Conservation (phyloP, 202 grass and related monocot genomes). For the Eragrostis tef region DNA sequence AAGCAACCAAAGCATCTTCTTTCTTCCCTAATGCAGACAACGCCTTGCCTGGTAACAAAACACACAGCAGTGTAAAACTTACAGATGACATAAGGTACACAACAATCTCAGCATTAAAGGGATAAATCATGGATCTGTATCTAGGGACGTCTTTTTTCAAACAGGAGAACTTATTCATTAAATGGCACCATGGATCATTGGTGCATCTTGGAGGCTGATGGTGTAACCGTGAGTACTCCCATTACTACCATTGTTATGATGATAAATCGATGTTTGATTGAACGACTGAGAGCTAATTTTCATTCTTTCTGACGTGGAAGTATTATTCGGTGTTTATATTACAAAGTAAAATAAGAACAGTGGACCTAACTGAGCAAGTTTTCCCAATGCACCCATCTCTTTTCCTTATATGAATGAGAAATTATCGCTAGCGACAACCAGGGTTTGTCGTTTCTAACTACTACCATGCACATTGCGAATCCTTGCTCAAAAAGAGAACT, state of each 20-base stretch:
- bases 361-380: too few species aligned
- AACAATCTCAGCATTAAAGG: neutral
- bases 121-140: constrained; percentile 33
- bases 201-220: neutral
- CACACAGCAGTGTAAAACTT: neutral
- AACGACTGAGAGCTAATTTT: constrained; percentile 44
- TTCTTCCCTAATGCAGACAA: constrained; percentile 73
- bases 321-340: too few species aligned
- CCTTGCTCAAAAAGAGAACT: neutral
- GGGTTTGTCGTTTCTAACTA: neutral
- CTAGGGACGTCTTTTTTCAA: neutral
- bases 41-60: constrained; percentile 73
- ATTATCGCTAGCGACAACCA: neutral
- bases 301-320: too few species aligned
- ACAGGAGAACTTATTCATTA: constrained; percentile 4
- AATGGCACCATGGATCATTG: constrained; percentile 23
- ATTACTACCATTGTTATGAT: too few species aligned
- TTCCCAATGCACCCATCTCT: neutral
- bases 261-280: too few species aligned
- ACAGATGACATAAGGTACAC: constrained; percentile 5
- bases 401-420: neutral
- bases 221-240: neutral
- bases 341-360: too few species aligned
- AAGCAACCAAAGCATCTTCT: constrained; percentile 75
- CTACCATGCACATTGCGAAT: neutral